Evolutionary conservation across 75 land plant genomes (phyloP).

Genomic region (Selaginella tamariscina): DNA sequence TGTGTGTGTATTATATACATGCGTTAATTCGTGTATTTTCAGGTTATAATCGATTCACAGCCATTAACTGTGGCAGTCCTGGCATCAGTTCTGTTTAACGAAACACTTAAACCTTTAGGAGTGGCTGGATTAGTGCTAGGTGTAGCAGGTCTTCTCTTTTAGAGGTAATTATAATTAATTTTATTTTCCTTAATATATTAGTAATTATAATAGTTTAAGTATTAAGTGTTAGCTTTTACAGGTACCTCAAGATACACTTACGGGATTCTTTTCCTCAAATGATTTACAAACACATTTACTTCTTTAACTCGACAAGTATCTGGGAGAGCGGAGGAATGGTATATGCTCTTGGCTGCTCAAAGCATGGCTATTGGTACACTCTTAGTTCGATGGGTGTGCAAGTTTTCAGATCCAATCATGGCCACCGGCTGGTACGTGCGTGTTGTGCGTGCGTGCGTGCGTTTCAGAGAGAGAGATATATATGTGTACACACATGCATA

Average conservation of each 20-base stretch:
- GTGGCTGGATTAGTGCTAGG: slow-evolving; percentile 70
- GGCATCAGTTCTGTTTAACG: slow-evolving; percentile 74
- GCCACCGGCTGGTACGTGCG: slow-evolving; percentile 99
- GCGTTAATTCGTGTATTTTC: slow-evolving; percentile 7
- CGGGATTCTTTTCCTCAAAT: background rate
- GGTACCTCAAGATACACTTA: background rate
- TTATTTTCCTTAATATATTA: slow-evolving; percentile 77
- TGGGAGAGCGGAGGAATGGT: slow-evolving; percentile 99
- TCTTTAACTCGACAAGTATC: slow-evolving; percentile 18
- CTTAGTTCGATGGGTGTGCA: slow-evolving; percentile 95
- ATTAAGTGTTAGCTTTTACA: background rate
- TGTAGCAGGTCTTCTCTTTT: slow-evolving; percentile 76
- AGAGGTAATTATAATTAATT: slow-evolving; percentile 42
- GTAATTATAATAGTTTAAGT: background rate
- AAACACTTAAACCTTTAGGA: slow-evolving; percentile 62
- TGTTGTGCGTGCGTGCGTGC: too few species aligned
- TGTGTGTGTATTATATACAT: too few species aligned
- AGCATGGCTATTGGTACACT: slow-evolving; percentile 98
- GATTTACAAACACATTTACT: background rate
- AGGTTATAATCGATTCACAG: slow-evolving; percentile 99
- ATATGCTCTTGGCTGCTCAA: slow-evolving; percentile 99
- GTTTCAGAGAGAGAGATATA: too few species aligned
- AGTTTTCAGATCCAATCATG: slow-evolving; percentile 92
- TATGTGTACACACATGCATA: too few species aligned
- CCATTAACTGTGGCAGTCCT: slow-evolving; percentile 85